Conservation (phyloP, 139 green algal genomes). For the Ettlia oleoabundans region DNA sequence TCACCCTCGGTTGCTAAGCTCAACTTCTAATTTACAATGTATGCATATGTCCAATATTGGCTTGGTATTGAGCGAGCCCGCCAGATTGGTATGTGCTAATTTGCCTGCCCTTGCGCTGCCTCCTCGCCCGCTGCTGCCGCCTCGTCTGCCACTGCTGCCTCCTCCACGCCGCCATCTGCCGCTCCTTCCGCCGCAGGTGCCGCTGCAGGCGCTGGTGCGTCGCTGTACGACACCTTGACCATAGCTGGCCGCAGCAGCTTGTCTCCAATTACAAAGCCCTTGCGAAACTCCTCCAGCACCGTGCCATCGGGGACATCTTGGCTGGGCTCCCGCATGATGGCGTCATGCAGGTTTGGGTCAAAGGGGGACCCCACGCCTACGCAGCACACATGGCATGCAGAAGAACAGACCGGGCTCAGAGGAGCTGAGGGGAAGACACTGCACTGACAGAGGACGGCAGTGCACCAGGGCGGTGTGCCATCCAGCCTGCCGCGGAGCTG, state of each 20-base stretch:
- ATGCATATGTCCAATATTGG: no score
- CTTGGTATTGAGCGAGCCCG: no score
- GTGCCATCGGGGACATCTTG: slow-evolving; percentile 81
- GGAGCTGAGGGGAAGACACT: background rate
- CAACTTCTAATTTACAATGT: no score
- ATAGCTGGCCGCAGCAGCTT: slow-evolving; percentile 94
- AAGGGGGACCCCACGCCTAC: slow-evolving; percentile 80
- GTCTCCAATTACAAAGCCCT: slow-evolving; percentile 89
- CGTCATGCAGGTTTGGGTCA: slow-evolving; percentile 96
- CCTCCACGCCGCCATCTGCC: background rate
- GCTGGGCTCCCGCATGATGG: slow-evolving; percentile 90
- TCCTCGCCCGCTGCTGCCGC: no score
- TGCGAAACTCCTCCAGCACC: slow-evolving; percentile 93
- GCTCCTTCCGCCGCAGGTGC: background rate
- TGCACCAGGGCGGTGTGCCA: no score
- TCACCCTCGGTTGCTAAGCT: no score
- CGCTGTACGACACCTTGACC: slow-evolving; percentile 88
- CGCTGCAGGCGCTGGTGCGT: slow-evolving; percentile 4
- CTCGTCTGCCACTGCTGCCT: background rate
- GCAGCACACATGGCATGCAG: background rate
- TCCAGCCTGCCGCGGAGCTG: no score
- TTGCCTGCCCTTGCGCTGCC: no score
- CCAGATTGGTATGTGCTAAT: no score
- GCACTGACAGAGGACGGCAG: background rate
- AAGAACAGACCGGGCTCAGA: background rate